phyloP scores from a whole-genome alignment of 192 early-diverging fungal species.

The Fimicolochytrium jonesii region DNA sequence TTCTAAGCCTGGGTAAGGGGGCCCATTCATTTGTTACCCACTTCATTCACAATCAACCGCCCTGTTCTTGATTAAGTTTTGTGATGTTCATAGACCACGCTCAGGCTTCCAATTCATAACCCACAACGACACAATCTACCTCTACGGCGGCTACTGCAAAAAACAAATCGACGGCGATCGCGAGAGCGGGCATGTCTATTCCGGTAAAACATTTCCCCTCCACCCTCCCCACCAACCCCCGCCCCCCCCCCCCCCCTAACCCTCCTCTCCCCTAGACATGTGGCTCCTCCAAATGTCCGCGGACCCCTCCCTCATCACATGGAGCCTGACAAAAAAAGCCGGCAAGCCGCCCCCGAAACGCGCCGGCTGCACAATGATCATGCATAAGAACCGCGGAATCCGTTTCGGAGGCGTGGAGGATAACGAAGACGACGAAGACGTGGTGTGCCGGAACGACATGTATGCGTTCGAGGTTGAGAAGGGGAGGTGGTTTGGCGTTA shows the following conservation, averaged over 20 bases:
- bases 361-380: slow-evolving; percentile 52
- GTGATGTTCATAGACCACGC: slow-evolving; percentile 27
- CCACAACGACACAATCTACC: slow-evolving; percentile 44
- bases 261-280: slow-evolving; percentile 19
- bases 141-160: slow-evolving; percentile 70
- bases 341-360: slow-evolving; percentile 37
- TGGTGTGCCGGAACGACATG: slow-evolving; percentile 57
- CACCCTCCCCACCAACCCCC: not conserved
- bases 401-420: slow-evolving; percentile 65
- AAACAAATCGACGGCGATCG: slow-evolving; percentile 44
- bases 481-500: slow-evolving; percentile 59
- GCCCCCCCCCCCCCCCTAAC: not conserved
- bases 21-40: no score
- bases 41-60: no score
- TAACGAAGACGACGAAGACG: slow-evolving; percentile 40
- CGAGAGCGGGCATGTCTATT: slow-evolving; percentile 7
- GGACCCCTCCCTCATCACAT: slow-evolving; percentile 52
- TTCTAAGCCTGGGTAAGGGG: slow-evolving; percentile 10
- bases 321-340: slow-evolving; percentile 61
- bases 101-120: slow-evolving; percentile 62
- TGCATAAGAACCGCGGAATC: slow-evolving; percentile 55
- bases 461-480: slow-evolving; percentile 55
- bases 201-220: not conserved
- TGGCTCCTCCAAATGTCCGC: slow-evolving; percentile 57
- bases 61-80: no score